phyloP scores from a whole-genome alignment of 306 rosid genomes.

The Chamaecrista fasciculata region DNA sequence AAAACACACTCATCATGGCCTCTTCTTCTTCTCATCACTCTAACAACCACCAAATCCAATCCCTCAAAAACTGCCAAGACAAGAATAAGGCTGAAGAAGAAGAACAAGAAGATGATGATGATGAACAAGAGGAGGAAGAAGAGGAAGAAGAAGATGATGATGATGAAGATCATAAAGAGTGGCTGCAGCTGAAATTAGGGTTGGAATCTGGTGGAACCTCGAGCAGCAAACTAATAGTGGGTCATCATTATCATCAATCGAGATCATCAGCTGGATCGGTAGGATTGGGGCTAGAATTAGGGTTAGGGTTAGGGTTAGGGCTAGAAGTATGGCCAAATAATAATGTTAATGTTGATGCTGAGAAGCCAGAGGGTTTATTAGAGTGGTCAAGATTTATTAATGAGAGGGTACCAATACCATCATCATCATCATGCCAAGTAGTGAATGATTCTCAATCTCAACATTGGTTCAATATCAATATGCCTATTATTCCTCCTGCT shows the following conservation, averaged over 20 bases:
- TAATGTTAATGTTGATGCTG: too few relatives aligned
- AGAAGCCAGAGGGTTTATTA: conserved; percentile 20
- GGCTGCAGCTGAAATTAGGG: conserved; percentile 51
- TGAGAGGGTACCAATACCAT: conserved; percentile 25
- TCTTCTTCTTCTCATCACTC: conserved; percentile 32
- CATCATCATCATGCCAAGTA: conserved; percentile 35
- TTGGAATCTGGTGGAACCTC: conserved; percentile 13
- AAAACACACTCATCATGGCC: conserved; percentile 34
- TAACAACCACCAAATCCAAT: conserved; percentile 28
- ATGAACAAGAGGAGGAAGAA: background rate
- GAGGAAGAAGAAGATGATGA: conserved; percentile 17
- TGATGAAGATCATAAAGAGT: background rate
- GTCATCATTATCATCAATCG: background rate
- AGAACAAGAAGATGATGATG: conserved; percentile 2
- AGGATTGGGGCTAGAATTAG: conserved; percentile 25
- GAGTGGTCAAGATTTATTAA: background rate
- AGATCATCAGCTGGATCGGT: conserved; percentile 15
- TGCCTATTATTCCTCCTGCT: too few relatives aligned
- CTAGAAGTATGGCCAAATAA: conserved; percentile 16
- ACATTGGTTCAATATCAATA: background rate
- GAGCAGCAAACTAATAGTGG: conserved; percentile 27
- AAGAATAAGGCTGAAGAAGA: too few relatives aligned
- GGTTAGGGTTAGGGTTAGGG: conserved; percentile 33
- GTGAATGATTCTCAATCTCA: conserved; percentile 26
- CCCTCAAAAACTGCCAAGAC: background rate